phyloP scores from a whole-genome alignment of 805 yeast species.

The Starmerella davenportii region DNA sequence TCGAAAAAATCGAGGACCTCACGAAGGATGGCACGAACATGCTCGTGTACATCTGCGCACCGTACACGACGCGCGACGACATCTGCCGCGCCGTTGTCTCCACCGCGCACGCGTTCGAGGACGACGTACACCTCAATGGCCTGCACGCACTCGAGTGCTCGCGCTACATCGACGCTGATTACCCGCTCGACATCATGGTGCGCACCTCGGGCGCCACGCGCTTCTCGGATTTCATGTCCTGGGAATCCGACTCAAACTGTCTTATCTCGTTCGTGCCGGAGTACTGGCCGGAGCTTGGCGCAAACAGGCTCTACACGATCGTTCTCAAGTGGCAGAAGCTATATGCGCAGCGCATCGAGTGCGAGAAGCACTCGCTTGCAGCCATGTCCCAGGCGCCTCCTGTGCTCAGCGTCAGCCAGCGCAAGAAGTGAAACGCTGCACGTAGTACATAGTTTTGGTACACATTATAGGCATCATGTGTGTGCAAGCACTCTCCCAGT shows the following conservation, averaged over 20 bases:
- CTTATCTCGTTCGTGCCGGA: conserved; percentile 56
- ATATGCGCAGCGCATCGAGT: conserved; percentile 71
- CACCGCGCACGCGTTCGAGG: conserved; percentile 20
- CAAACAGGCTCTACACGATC: conserved; percentile 53
- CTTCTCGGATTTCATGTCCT: conserved; percentile 72
- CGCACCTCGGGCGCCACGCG: conserved; percentile 80
- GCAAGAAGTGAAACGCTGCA: conserved; percentile 1
- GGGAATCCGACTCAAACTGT: conserved; percentile 54
- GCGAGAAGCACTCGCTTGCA: conserved; percentile 23
- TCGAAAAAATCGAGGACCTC: conserved; percentile 42
- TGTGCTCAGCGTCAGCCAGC: conserved; percentile 12
- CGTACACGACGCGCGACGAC: conserved; percentile 86
- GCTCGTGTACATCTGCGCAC: conserved; percentile 45
- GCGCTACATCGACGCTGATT: conserved; percentile 51
- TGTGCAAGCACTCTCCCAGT: no score
- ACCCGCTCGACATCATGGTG: conserved; percentile 68
- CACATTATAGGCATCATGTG: background rate
- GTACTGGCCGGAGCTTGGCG: conserved; percentile 82
- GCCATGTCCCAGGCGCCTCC: conserved; percentile 15
- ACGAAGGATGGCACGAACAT: conserved; percentile 36
- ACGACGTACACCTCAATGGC: conserved; percentile 16
- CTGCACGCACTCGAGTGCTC: conserved; percentile 35
- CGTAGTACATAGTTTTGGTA: background rate
- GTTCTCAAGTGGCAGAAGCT: conserved; percentile 58
- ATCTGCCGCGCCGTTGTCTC: conserved; percentile 28